Percentiles rank a stretch among this genome's conserved stretches.
These are phyloP conservation scores for Microsporum canis DNA, from an alignment of 2,329 filamentous ascomycete genomes.

Conservation along the genomic window DNA sequence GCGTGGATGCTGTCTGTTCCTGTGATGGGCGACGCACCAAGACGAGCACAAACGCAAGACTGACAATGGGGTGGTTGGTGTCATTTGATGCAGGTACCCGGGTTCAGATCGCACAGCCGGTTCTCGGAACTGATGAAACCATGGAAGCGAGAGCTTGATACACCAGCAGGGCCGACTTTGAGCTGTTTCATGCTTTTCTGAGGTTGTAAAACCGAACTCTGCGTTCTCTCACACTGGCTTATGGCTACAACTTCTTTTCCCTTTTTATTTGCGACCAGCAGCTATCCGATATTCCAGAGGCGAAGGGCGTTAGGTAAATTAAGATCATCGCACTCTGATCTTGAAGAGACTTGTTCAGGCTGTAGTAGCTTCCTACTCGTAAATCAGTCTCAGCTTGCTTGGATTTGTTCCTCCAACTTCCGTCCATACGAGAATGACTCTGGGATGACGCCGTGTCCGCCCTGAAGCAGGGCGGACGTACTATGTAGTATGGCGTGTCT, in stretches of 20 bases:
- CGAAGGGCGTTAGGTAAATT: background rate
- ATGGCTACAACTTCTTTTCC: background rate
- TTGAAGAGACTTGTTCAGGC: too few relatives aligned
- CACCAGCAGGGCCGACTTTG: background rate
- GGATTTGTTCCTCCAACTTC: background rate
- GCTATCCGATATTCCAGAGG: background rate
- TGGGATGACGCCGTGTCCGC: background rate
- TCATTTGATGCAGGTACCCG: background rate
- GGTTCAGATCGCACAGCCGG: background rate
- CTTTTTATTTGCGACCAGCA: background rate
- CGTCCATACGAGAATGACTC: background rate
- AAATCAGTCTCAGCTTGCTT: background rate
- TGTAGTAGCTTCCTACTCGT: background rate
- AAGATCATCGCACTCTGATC: background rate
- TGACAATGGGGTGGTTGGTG: background rate
- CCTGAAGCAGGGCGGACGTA: background rate
- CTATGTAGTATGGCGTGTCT: background rate
- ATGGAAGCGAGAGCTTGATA: background rate
- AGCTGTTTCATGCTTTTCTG: background rate
- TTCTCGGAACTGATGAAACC: background rate
- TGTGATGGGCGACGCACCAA: background rate
- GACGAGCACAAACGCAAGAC: background rate
- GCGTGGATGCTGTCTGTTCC: too few relatives aligned
- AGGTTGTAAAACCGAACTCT: background rate
- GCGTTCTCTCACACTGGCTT: background rate